Base-by-base conservation (phyloP, 2,329 filamentous ascomycete genomes). In the Hypoxylon sp. region DNA sequence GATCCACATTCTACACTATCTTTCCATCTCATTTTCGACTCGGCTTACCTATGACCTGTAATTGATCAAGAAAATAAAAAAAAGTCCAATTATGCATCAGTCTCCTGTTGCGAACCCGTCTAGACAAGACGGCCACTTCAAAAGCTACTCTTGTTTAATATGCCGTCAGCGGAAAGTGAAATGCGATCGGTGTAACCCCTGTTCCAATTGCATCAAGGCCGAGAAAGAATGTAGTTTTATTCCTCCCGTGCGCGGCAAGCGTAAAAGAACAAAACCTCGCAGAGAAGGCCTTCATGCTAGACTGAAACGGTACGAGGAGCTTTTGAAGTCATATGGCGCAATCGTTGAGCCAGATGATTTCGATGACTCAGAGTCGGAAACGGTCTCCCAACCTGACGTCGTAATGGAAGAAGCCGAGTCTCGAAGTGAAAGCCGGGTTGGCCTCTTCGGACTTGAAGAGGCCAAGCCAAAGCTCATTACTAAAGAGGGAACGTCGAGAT, bases 131-230 rank as follows among this genome's bases (percentile, higher is more conserved):
- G 57, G 46, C 17, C 52, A 44, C 14, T 26, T 69, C 10, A 69
- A 66, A 65, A 29, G n/a, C n/a, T 69, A 67, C 44, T 69, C 77
- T 37, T 83, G 81, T 65, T 67, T 80, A 48, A 69, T 75, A 2
- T 83, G 81, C 65, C 76, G 80, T 42, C 78, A 78, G 26, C 76
- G 81, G 22, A 83, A 83, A 66, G 78, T 83, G 59, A 83, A 79
- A 57, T 85, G 83, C 67, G 79, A 85, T 67, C 78, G 79, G 47
- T 67, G 67, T 13, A 72, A 75, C 1, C 82, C 82, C 0, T 85
- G 84, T 60, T 80, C 80, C 6, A 85, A 84, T 66, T 85, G 84
- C 59, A 62, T 74, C 42, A 84, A 81, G 65, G 75, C 81, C 1
- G 68, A 73, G 17, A 74, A 73, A 17, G 74, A 80, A 66, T 83